Evolutionary conservation across 2,329 filamentous ascomycete species (phyloP).

Genomic region (Dendrostoma leiphaemia): DNA sequence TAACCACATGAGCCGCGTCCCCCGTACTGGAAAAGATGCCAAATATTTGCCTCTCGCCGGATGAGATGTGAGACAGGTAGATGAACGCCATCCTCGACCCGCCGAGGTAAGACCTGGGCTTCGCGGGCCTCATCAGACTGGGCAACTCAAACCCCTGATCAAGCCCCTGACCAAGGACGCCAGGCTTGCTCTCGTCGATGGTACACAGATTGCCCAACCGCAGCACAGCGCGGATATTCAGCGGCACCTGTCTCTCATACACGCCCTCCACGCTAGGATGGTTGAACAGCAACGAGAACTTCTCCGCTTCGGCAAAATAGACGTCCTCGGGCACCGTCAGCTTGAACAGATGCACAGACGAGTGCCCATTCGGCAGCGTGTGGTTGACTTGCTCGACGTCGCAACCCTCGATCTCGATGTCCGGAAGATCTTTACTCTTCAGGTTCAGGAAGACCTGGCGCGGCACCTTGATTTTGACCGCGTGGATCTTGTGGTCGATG

Average conservation of each 20-base stretch:
- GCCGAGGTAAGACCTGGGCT: constrained; percentile 69
- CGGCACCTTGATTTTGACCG: constrained; percentile 83
- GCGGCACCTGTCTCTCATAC: constrained; percentile 89
- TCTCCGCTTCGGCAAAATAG: constrained; percentile 81
- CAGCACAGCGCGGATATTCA: constrained; percentile 82
- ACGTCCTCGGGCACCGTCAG: constrained; percentile 85
- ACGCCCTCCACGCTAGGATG: constrained; percentile 95
- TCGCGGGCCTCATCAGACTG: constrained; percentile 66
- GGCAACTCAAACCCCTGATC: constrained; percentile 91
- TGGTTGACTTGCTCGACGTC: constrained; percentile 90
- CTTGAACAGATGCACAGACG: constrained; percentile 91
- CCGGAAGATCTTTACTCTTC: constrained; percentile 80
- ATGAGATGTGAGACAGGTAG: constrained; percentile 88
- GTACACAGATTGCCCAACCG: constrained; percentile 89
- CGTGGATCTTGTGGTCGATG: constrained; percentile 89
- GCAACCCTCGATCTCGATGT: constrained; percentile 83
- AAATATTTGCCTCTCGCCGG: constrained; percentile 90
- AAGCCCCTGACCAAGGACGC: constrained; percentile 86
- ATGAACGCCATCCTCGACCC: constrained; percentile 76
- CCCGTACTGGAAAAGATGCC: constrained; percentile 84
- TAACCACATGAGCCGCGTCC: constrained; percentile 78
- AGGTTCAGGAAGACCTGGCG: constrained; percentile 90
- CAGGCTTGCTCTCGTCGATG: constrained; percentile 86
- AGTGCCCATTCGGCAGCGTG: constrained; percentile 90
- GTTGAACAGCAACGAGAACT: constrained; percentile 79